Evolutionary conservation across 768 basidiomycete genomes (phyloP).

Genomic region (Rhizopogon vinicolor): DNA sequence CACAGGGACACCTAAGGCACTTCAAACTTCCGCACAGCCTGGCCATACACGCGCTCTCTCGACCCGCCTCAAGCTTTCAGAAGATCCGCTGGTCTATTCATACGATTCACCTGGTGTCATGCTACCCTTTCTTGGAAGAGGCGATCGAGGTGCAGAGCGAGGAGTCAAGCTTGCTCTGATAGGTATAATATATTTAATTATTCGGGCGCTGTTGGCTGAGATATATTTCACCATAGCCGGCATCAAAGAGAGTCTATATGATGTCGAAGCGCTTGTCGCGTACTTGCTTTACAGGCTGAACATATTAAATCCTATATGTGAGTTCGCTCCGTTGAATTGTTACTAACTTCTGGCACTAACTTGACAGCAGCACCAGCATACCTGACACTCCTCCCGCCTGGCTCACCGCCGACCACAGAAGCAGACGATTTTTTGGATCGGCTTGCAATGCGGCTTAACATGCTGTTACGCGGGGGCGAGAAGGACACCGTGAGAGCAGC

Average conservation of each 20-base stretch:
- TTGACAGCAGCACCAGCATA: constrained; percentile 58
- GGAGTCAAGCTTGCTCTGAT: constrained; percentile 92
- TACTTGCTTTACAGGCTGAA: constrained; percentile 88
- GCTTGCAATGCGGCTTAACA: constrained; percentile 74
- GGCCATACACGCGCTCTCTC: constrained; percentile 89
- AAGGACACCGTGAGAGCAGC: constrained; percentile 70
- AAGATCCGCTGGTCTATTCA: constrained; percentile 83
- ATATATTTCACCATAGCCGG: constrained; percentile 52
- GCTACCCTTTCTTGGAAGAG: constrained; percentile 90
- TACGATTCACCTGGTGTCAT: constrained; percentile 97
- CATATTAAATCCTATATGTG: constrained; percentile 66
- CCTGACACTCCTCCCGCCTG: constrained; percentile 53
- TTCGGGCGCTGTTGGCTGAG: not conserved
- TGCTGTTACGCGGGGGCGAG: constrained; percentile 73
- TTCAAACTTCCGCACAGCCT: constrained; percentile 84
- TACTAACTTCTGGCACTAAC: constrained; percentile 7
- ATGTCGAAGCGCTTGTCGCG: constrained; percentile 75
- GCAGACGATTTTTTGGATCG: constrained; percentile 61
- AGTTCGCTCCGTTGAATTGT: constrained; percentile 23
- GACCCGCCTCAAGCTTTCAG: constrained; percentile 79
- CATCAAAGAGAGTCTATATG: constrained; percentile 91
- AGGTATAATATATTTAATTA: constrained; percentile 41
- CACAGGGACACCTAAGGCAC: constrained; percentile 78
- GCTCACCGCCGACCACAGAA: constrained; percentile 53
- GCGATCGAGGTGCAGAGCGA: constrained; percentile 81